These are phyloP conservation scores for Sphagnum fallax DNA, from an alignment of 228 moss, liverwort and hornwort genomes.

Conservation along the genomic window DNA sequence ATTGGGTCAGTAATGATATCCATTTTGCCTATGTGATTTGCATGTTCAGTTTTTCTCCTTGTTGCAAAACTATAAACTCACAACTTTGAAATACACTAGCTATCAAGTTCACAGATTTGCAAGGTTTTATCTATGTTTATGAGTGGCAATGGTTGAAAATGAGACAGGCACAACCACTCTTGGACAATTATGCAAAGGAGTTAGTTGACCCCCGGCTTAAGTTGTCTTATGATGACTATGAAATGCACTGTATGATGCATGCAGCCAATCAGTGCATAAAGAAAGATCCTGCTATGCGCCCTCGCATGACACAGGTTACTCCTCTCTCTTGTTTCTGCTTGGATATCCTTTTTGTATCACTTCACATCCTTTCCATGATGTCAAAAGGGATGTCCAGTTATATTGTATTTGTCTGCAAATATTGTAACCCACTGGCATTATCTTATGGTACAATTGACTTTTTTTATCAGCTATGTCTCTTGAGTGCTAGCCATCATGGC, in stretches of 20 bases:
- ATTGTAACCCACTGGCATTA: too few relatives aligned
- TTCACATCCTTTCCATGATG: too few relatives aligned
- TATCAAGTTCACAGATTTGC: too few relatives aligned
- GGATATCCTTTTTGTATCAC: too few relatives aligned
- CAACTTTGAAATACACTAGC: too few relatives aligned
- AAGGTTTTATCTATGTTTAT: not conserved
- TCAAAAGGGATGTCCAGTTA: too few relatives aligned
- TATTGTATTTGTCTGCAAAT: too few relatives aligned
- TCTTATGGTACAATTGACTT: too few relatives aligned
- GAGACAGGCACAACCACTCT: conserved; percentile 55
- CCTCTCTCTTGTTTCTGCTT: not conserved
- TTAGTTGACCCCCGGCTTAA: conserved; percentile 58
- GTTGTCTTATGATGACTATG: conserved; percentile 37
- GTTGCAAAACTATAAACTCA: too few relatives aligned
- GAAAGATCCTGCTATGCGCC: conserved; percentile 59
- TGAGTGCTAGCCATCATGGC: too few relatives aligned
- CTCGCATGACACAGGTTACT: conserved; percentile 64
- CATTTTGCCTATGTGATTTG: not conserved
- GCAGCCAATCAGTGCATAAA: conserved; percentile 69
- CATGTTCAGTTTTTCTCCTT: not conserved
- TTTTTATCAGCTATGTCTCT: too few relatives aligned
- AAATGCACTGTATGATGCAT: conserved; percentile 68
- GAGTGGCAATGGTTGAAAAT: not conserved
- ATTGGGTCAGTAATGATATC: conserved; percentile 43
- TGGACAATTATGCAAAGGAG: conserved; percentile 38